Evolutionary conservation across 2,329 filamentous ascomycete species (phyloP), one percentile per base, ranked within the genome.

Genomic region (Tolypocladium guangdongense): DNA sequence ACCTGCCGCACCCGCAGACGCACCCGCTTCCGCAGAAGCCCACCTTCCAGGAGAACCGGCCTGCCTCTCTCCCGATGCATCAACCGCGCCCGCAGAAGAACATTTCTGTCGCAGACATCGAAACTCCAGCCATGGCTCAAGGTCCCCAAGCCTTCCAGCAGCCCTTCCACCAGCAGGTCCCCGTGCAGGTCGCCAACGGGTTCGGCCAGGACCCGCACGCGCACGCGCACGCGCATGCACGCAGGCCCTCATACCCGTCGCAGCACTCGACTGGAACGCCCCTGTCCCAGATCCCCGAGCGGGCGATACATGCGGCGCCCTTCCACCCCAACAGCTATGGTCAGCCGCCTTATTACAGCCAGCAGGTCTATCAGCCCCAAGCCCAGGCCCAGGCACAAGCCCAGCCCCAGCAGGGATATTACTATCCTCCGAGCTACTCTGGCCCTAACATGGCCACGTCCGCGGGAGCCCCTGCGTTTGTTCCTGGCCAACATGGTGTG

Each of bases 161-260:
- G 65, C 88, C 91, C 0, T 96, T 97, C 76, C 90, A 96, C 61
- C 91, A 96, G 62, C 91, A 96, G 69, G 84, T 96, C n/a, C 92
- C 91, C 2, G 71, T 85, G 4, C 86, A 91, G 60, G 80, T 90
- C 43, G 68, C 73, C 39, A 82, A 80, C 55, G 72, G 74, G 27
- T 78, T 80, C 49, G 70, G 74, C 7, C 76, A 83, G 41, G 73
- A 87, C 54, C 69, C 78, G 27, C 87, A 87, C 55, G 69, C 78
- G 27, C 87, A 91, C 64, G 73, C 78, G 27, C 87, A 87, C 55
- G 69, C 78, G 27, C 87, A 91, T 64, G 73, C 75, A 22, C 83
- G 86, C 30, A 82, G 88, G 60, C 74, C 80, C 2, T 88, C 87
- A 1, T 87, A 87, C 63, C 79, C 83, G 33, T 83, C 81, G 53